Percentiles rank a stretch among this genome's conserved stretches.
These are phyloP conservation scores for Dioszegia crocea DNA, from an alignment of 768 basidiomycete species.

Conservation along the genomic window DNA sequence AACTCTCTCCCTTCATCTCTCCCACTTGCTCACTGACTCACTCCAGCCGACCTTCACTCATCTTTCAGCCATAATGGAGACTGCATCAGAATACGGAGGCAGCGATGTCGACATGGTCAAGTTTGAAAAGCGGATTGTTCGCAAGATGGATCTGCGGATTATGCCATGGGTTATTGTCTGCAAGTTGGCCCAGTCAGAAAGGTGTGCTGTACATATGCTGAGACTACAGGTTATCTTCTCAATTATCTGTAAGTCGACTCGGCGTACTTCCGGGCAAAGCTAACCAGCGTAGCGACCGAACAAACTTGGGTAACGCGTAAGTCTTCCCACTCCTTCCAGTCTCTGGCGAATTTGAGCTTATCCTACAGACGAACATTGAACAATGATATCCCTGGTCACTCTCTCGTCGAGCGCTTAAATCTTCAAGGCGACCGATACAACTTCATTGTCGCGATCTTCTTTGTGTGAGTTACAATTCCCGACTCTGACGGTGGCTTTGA, in stretches of 20 bases:
- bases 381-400: conserved; percentile 34
- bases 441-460: conserved; percentile 35
- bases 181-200: background rate
- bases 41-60: no score
- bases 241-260: conserved; percentile 9
- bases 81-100: no score
- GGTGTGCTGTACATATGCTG: background rate
- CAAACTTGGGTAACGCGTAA: conserved; percentile 12
- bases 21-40: no score
- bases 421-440: conserved; percentile 28
- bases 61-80: no score
- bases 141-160: conserved; percentile 11
- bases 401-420: conserved; percentile 26
- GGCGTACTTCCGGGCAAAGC: background rate
- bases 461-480: conserved; percentile 16
- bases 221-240: conserved; percentile 7
- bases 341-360: background rate
- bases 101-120: background rate
- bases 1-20: no score
- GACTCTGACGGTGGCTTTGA: no score
- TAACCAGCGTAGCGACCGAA: conserved; percentile 5
- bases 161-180: conserved; percentile 11
- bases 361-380: conserved; percentile 24
- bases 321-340: background rate
- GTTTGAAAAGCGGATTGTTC: conserved; percentile 8